phyloP scores from a whole-genome alignment of 352 stramenopile genomes.

The Phytophthora cactorum region DNA sequence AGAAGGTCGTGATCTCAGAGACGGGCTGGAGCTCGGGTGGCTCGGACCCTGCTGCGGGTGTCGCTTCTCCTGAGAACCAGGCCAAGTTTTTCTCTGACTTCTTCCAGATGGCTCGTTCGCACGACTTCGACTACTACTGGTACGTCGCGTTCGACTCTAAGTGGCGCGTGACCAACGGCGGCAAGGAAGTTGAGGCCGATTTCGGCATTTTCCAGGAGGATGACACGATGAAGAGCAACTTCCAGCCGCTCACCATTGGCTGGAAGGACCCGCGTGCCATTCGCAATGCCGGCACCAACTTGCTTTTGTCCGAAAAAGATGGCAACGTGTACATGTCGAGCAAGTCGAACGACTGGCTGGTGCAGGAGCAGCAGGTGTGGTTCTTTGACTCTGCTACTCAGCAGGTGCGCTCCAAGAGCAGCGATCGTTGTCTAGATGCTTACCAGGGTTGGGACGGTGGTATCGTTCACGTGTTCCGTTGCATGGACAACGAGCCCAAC shows the following conservation, averaged over 20 bases:
- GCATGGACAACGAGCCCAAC: slow-evolving; percentile 58
- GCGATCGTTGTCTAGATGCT: slow-evolving; percentile 67
- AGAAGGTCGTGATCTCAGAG: slow-evolving; percentile 70
- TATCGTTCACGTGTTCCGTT: slow-evolving; percentile 62
- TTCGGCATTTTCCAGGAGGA: slow-evolving; percentile 71
- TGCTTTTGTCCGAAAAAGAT: slow-evolving; percentile 46
- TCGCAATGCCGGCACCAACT: slow-evolving; percentile 39
- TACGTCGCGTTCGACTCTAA: slow-evolving; percentile 73
- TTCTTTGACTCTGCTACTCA: slow-evolving; percentile 62
- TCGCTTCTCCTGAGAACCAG: slow-evolving; percentile 58
- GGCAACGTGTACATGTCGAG: slow-evolving; percentile 46
- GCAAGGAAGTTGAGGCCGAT: slow-evolving; percentile 61
- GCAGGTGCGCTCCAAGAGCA: slow-evolving; percentile 71
- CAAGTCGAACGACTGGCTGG: slow-evolving; percentile 54
- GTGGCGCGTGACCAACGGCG: slow-evolving; percentile 57
- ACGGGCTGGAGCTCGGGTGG: slow-evolving; percentile 69
- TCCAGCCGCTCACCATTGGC: slow-evolving; percentile 47
- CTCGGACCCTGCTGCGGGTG: slow-evolving; percentile 29
- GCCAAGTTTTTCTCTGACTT: slow-evolving; percentile 78
- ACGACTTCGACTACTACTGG: slow-evolving; percentile 78
- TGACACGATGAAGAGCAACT: slow-evolving; percentile 63
- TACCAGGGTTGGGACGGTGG: slow-evolving; percentile 57
- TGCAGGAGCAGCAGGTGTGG: slow-evolving; percentile 66
- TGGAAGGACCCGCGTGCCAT: slow-evolving; percentile 36
- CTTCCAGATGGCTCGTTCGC: slow-evolving; percentile 52